These are phyloP conservation scores for Alternaria sp. DNA, from an alignment of 2,329 filamentous ascomycete species.

Conservation along the genomic window DNA sequence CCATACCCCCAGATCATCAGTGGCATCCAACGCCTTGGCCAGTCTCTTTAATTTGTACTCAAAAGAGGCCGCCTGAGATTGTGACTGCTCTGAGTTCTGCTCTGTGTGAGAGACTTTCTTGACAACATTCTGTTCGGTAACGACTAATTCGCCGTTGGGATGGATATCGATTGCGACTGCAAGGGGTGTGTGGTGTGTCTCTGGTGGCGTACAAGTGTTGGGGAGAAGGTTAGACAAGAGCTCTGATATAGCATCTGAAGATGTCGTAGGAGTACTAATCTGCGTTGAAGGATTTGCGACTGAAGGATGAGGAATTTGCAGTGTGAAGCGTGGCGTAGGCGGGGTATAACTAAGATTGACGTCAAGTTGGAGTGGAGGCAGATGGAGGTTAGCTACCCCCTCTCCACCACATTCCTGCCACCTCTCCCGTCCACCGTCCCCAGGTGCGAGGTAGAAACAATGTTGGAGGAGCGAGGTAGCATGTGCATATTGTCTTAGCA, in stretches of 20 bases:
- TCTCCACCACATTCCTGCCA: not conserved
- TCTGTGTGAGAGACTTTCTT: conserved; percentile 17
- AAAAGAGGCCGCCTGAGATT: conserved; percentile 26
- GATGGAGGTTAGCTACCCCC: too few species aligned
- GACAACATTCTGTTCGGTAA: conserved; percentile 67
- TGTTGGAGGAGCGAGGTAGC: conserved; percentile 70
- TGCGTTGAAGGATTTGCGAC: not conserved
- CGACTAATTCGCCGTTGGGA: conserved; percentile 66
- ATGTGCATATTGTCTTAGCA: conserved; percentile 76
- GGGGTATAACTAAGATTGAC: conserved; percentile 43
- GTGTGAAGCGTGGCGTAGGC: conserved; percentile 45
- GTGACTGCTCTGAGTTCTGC: not conserved
- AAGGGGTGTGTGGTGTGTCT: conserved; percentile 43
- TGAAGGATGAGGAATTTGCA: conserved; percentile 44
- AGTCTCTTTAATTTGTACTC: conserved; percentile 47
- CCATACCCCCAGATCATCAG: conserved; percentile 62
- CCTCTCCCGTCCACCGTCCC: not conserved
- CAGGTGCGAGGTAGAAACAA: conserved; percentile 57
- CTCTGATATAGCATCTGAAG: conserved; percentile 11
- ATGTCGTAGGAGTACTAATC: not conserved
- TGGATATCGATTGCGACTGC: conserved; percentile 67
- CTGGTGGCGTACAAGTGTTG: conserved; percentile 14
- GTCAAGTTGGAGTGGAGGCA: conserved; percentile 35
- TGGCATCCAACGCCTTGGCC: conserved; percentile 57
- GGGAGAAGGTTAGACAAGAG: conserved; percentile 39